Percentiles rank a stretch among this genome's conserved stretches.
These are phyloP conservation scores for Immersiporthe knoxdaviesiana DNA, from an alignment of 2,329 filamentous ascomycete genomes.

Conservation along the genomic window DNA sequence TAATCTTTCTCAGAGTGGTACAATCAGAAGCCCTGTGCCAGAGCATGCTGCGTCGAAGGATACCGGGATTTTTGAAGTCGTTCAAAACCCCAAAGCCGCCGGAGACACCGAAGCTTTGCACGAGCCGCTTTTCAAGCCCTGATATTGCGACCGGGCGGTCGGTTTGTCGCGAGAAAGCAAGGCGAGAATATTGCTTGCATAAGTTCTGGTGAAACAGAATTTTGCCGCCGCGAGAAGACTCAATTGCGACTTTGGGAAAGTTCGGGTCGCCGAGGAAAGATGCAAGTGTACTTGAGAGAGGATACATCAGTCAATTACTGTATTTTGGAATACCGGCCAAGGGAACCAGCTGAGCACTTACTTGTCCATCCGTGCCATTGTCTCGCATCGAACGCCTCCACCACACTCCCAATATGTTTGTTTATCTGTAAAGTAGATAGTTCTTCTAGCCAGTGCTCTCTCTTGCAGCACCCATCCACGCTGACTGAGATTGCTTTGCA, in stretches of 20 bases:
- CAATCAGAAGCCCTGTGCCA: slow-evolving; percentile 34
- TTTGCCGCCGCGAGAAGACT: slow-evolving; percentile 26
- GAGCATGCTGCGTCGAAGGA: slow-evolving; percentile 36
- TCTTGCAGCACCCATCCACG: slow-evolving; percentile 48
- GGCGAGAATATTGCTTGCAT: slow-evolving; percentile 38
- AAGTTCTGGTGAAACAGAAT: slow-evolving; percentile 33
- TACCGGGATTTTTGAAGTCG: slow-evolving; percentile 19
- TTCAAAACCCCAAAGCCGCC: slow-evolving; percentile 40
- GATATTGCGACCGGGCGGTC: slow-evolving; percentile 39
- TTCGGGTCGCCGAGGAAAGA: slow-evolving; percentile 37
- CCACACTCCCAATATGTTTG: slow-evolving; percentile 47
- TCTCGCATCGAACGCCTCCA: slow-evolving; percentile 41
- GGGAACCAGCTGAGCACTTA: slow-evolving; percentile 30
- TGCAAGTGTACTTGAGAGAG: slow-evolving; percentile 14
- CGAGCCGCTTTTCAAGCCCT: slow-evolving; percentile 37
- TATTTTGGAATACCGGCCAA: not conserved
- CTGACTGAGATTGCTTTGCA: slow-evolving; percentile 37
- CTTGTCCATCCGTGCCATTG: slow-evolving; percentile 40
- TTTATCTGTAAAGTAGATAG: slow-evolving; percentile 41
- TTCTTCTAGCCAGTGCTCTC: slow-evolving; percentile 41
- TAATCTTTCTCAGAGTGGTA: slow-evolving; percentile 16
- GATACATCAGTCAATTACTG: not conserved
- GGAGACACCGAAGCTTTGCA: slow-evolving; percentile 30
- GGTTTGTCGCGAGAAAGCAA: slow-evolving; percentile 29
- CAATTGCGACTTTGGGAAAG: slow-evolving; percentile 31